Base-by-base conservation (phyloP, 2,329 filamentous ascomycete genomes). In the Hymenoscyphus repandus region DNA sequence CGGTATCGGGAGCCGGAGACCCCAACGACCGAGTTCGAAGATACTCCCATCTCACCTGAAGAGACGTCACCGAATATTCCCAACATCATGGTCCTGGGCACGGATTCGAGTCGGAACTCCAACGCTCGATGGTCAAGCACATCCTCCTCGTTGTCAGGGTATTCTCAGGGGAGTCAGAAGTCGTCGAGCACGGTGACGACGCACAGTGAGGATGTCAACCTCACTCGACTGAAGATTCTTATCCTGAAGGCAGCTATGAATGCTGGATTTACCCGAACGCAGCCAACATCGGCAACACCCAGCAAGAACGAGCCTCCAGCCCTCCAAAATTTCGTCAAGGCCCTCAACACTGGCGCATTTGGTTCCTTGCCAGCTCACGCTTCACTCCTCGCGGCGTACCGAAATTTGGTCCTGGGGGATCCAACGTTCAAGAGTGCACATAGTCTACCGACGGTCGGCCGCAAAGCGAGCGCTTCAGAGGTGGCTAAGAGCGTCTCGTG, bases 1-100 rank as follows among this genome's bases (percentile, higher is more conserved):
- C 54, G 51, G 47, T 61, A 59, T 2, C 34, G 30, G 17, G 78
- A 84, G 4, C 91, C 91, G 1, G 92, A 97, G 70, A 97, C 91
- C 0, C 91, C 91, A 0, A 92, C 92, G 0, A 97, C 91, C 4
- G 90, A 96, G 59, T 96, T 96, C 61, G 92, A 96, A 67, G 91
- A 97, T 64, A 90, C 86, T 0, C 85, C 88, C 3, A 80, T 90
- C 39, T 95, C 90, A 0, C 86, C 87, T 0, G 88, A 92, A 50
- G 88, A 88, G 58, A 81, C 85, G 40, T 85, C 80, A 6, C 80
- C 85, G 0, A 84, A 83, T 36, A 80, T 90, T 49, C 91, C 90
- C 5, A 95, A 96, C 63, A 96, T 96, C 59, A 77, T 96, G 46
- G 85, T 96, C 0, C 78, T 96, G 0, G 90, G 90, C 2, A 86